phyloP scores from a whole-genome alignment of 2,329 filamentous ascomycete genomes.

The Hypoxylon sp. region DNA sequence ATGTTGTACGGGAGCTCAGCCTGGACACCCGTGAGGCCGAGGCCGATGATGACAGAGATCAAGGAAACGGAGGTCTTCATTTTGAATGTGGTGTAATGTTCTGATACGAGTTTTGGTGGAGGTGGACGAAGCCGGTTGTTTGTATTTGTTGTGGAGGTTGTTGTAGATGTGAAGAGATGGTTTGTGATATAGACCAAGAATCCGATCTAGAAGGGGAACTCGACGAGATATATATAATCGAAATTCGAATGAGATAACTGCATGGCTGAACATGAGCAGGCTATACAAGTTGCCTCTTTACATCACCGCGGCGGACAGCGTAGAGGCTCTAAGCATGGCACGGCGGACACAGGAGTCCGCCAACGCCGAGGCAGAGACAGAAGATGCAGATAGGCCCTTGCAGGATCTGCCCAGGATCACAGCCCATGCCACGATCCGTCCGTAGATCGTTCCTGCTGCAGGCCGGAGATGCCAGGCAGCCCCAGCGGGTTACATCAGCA shows the following conservation, averaged over 20 bases:
- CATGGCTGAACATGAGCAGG: not conserved
- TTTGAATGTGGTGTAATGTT: conserved; percentile 1
- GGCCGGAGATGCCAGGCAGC: not conserved
- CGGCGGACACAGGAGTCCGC: not conserved
- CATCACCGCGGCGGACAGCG: conserved; percentile 7
- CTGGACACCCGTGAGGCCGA: conserved; percentile 28
- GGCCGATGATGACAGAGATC: conserved; percentile 20
- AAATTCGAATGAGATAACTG: not conserved
- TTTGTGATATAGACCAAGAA: not conserved
- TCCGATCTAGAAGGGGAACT: not conserved
- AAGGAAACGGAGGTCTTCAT: conserved; percentile 28
- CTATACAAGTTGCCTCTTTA: not conserved
- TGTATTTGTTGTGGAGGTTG: not conserved
- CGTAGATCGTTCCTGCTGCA: conserved; percentile 20
- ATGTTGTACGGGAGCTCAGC: conserved; percentile 14
- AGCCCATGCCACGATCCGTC: conserved; percentile 9
- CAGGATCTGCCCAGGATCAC: conserved; percentile 11
- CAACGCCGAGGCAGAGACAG: not conserved
- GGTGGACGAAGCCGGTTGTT: not conserved
- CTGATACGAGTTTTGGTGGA: not conserved
- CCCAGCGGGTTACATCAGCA: conserved; percentile 11
- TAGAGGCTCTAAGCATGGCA: not conserved
- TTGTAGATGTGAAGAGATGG: not conserved
- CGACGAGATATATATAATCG: conserved; percentile 9
- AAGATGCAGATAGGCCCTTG: conserved; percentile 4